phyloP scores from a whole-genome alignment of 305 asterid species.

The Salvia sclarea region DNA sequence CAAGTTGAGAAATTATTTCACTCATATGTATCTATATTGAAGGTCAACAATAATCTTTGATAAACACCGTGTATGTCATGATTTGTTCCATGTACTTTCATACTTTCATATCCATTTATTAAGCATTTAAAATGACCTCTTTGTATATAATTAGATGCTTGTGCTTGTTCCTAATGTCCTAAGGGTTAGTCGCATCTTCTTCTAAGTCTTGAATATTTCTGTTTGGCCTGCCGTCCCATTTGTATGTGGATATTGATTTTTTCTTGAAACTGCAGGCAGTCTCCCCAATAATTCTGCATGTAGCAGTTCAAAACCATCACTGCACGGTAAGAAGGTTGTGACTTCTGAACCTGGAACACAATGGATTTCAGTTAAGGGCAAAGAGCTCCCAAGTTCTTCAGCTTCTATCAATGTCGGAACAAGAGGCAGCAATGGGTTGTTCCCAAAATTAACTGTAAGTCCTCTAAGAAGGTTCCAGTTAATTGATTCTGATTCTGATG shows the following conservation, averaged over 20 bases:
- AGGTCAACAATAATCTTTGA: too few species aligned
- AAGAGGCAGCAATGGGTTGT: constrained; percentile 35
- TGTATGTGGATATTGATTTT: constrained; percentile 2
- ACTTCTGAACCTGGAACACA: constrained; percentile 48
- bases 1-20: neutral
- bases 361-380: constrained; percentile 42
- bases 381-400: constrained; percentile 43
- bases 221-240: neutral
- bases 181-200: neutral
- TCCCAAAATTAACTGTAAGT: constrained; percentile 58
- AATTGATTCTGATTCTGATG: constrained; percentile 87
- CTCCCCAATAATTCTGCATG: constrained; percentile 43
- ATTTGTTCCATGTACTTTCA: neutral
- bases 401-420: constrained; percentile 39
- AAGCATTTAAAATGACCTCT: neutral
- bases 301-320: constrained; percentile 75
- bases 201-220: neutral
- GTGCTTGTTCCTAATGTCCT: neutral
- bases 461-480: constrained; percentile 87
- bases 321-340: constrained; percentile 46
- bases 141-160: neutral
- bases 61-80: neutral
- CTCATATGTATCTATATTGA: neutral
- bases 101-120: neutral
- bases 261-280: constrained; percentile 40